Conservation (phyloP, 495 filamentous ascomycete species). For the Penicillium mononematosum region DNA sequence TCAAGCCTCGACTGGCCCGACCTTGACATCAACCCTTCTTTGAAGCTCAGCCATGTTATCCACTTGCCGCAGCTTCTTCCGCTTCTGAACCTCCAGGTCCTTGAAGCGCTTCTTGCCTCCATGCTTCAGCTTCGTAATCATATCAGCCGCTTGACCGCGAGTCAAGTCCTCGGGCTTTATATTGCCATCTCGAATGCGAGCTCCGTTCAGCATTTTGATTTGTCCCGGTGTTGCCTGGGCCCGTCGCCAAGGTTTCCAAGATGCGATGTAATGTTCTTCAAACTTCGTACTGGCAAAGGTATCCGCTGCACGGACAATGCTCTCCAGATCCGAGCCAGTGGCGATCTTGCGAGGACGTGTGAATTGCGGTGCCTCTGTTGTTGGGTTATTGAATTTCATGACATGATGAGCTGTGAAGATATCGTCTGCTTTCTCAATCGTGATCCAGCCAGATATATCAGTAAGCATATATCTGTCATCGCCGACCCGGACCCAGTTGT, state of each 20-base stretch:
- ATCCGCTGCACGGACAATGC: conserved; percentile 79
- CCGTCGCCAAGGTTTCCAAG: conserved; percentile 64
- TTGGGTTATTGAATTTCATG: conserved; percentile 29
- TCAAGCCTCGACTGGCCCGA: conserved; percentile 58
- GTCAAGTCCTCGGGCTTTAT: conserved; percentile 59
- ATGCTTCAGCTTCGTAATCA: conserved; percentile 88
- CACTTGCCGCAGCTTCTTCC: conserved; percentile 30
- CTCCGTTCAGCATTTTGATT: conserved; percentile 67
- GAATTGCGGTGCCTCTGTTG: conserved; percentile 37
- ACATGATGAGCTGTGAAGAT: conserved; percentile 37
- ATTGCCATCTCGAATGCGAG: conserved; percentile 53
- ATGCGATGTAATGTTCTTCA: conserved; percentile 55
- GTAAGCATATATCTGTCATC: conserved; percentile 65
- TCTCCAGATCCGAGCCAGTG: conserved; percentile 54
- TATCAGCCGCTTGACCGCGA: conserved; percentile 81
- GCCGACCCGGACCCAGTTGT: conserved; percentile 78
- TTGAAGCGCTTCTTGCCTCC: conserved; percentile 72
- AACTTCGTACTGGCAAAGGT: conserved; percentile 69
- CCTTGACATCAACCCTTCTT: conserved; percentile 52
- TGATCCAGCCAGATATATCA: conserved; percentile 49
- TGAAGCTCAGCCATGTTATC: conserved; percentile 30
- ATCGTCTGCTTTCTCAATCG: conserved; percentile 52
- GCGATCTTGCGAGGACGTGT: conserved; percentile 66
- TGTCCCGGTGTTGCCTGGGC: conserved; percentile 66
- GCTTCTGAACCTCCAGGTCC: conserved; percentile 43